phyloP scores from a whole-genome alignment of 345 rosid species.

The Leavenworthia alabamica region DNA sequence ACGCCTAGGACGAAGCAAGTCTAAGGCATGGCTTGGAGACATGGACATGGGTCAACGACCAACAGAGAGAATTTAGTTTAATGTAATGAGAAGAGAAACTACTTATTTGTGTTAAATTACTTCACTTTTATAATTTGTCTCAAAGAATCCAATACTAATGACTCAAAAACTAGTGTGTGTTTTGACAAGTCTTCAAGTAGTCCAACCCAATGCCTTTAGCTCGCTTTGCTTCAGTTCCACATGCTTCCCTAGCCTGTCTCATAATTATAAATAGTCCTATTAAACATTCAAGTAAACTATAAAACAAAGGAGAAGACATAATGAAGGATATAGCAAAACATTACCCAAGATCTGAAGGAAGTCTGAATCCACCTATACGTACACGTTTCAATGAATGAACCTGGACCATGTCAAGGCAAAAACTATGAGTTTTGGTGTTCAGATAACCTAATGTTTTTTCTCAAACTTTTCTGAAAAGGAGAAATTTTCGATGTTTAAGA shows the following conservation, averaged over 20 bases:
- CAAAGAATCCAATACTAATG: neutral
- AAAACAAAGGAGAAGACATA: neutral
- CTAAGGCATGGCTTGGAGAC: too few species aligned
- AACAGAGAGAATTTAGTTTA: too few species aligned
- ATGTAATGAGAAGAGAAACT: too few species aligned
- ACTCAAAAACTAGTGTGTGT: neutral
- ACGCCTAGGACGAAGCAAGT: too few species aligned
- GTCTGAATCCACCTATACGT: conserved; percentile 85
- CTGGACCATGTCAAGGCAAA: conserved; percentile 39
- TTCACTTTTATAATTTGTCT: too few species aligned
- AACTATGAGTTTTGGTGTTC: too few species aligned
- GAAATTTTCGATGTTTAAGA: neutral
- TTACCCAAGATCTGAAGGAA: conserved; percentile 91
- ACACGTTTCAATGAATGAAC: conserved; percentile 71
- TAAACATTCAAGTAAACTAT: neutral
- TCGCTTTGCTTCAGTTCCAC: conserved; percentile 58
- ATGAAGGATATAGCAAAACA: conserved; percentile 4
- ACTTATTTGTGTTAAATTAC: too few species aligned
- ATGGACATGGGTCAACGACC: too few species aligned
- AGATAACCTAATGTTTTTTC: too few species aligned
- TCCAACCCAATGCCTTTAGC: conserved; percentile 75
- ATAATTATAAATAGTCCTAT: neutral
- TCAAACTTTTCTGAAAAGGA: neutral
- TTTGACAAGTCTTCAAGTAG: conserved; percentile 16
- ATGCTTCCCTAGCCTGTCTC: conserved; percentile 68